Base-by-base conservation (phyloP, 306 rosid species). In the Pueraria montana region DNA sequence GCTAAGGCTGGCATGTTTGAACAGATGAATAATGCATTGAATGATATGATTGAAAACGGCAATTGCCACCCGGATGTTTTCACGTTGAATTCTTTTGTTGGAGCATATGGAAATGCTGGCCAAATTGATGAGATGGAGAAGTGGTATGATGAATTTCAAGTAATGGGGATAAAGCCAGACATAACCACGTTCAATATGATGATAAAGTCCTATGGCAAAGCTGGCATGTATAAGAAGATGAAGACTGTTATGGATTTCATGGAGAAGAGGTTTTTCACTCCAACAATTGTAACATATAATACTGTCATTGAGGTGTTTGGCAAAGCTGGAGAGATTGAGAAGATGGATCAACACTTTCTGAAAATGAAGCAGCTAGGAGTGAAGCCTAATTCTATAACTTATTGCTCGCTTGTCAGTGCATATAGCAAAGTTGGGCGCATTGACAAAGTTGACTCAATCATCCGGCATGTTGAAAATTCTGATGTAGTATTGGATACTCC, bases 131-230 rank as follows among this genome's bases (percentile, higher is more conserved):
- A 87, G 89, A 93, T 95, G 98, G 98, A 93, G 91, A 87, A 87
- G 84, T 95, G 98, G 97, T 93, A 92, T 45, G 86, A 95, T 83
- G 98, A 95, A 82, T 95, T 95, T 86, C 94, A 83, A 84, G 72
- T 93, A 69, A 95, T 93, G 98, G 91, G 94, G 70, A 82, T 91
- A 46, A 82, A 72, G 61, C 93, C 98, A 49, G 98, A 93, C 77
- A 70, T 88, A 36, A 91, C 89, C 83, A 95, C 98, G 20, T 95
- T 88, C 87, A 95, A 95, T 85, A 85, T 92, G 76, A 79, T 95
- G 92, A 91, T 95, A 73, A 90, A 83, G 83, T 88, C 97, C 5
- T 95, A 91, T 78, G 98, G 98, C 61, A 93, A 89, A 84, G 94
- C 92, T 11, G 87, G 91, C 70, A 80, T 89, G 88, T 89, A 88